Evolutionary conservation across 1,284 basidiomycete species (phyloP).

Genomic region (Clitocybe nebularis): DNA sequence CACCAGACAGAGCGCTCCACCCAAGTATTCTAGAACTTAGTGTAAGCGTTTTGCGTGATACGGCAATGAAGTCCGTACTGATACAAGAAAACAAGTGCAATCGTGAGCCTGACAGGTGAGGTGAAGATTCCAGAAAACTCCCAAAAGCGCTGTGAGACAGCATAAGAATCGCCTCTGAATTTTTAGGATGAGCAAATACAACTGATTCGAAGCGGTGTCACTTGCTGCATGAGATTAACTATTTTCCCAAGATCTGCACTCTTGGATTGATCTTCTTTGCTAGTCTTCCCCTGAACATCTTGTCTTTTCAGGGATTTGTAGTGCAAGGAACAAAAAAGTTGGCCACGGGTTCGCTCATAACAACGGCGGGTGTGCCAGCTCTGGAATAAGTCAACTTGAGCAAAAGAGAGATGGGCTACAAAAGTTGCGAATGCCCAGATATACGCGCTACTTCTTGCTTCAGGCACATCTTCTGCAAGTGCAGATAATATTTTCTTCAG

Average conservation of each 20-base stretch:
- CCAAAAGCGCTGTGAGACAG: conserved; percentile 71
- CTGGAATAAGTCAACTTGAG: conserved; percentile 63
- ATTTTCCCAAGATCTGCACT: conserved; percentile 68
- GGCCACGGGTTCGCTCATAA: conserved; percentile 64
- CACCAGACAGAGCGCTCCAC: conserved; percentile 80
- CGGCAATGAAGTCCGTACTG: conserved; percentile 54
- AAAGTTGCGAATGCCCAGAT: conserved; percentile 68
- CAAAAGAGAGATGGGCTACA: conserved; percentile 64
- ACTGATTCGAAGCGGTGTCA: conserved; percentile 2
- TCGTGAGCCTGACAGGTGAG: conserved; percentile 70
- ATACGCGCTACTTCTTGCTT: conserved; percentile 56
- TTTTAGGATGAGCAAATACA: neutral
- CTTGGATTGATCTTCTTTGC: conserved; percentile 35
- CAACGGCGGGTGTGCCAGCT: conserved; percentile 62
- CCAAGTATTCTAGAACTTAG: conserved; percentile 62
- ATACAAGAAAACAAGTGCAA: conserved; percentile 75
- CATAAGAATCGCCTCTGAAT: conserved; percentile 62
- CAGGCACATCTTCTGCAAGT: conserved; percentile 41
- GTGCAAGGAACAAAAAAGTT: conserved; percentile 69
- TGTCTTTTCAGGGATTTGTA: conserved; percentile 63
- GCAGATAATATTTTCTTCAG: conserved; percentile 54
- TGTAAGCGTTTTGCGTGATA: too few relatives aligned
- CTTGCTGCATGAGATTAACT: conserved; percentile 69
- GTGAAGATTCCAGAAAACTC: conserved; percentile 64
- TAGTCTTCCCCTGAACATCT: conserved; percentile 55